Evolutionary conservation across 2,329 filamentous ascomycete species (phyloP).

Genomic region (Botrytis deweyae): DNA sequence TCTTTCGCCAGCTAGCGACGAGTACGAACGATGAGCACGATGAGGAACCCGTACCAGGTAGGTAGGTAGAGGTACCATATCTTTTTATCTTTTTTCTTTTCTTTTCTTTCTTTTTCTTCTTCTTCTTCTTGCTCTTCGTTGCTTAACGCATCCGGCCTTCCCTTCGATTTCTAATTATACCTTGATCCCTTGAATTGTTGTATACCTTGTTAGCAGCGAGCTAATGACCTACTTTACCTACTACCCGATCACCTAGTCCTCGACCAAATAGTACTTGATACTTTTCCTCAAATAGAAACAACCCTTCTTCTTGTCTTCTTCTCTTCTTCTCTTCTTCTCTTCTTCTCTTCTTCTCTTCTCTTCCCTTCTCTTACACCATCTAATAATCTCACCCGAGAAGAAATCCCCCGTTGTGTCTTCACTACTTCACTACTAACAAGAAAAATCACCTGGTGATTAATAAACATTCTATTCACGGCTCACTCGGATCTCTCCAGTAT

Average conservation of each 20-base stretch:
- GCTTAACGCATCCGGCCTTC: slow-evolving; percentile 4
- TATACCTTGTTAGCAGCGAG: neutral
- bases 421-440: neutral
- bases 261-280: neutral
- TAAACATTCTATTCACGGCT: neutral
- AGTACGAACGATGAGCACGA: neutral
- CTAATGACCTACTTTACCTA: neutral
- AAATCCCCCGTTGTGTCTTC: neutral
- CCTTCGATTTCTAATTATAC: neutral
- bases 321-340: neutral
- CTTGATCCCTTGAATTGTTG: neutral
- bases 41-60: neutral
- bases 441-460: neutral
- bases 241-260: neutral
- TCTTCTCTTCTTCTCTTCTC: neutral
- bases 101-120: neutral
- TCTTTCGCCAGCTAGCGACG: neutral
- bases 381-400: neutral
- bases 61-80: too few relatives aligned
- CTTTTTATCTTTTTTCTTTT: too few relatives aligned
- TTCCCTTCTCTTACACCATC: neutral
- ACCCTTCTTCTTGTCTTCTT: too few relatives aligned
- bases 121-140: neutral
- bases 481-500: neutral
- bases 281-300: neutral